Evolutionary conservation across 306 rosid species (phyloP), one percentile per base, ranked within the genome.

Genomic region (Quercus variabilis): DNA sequence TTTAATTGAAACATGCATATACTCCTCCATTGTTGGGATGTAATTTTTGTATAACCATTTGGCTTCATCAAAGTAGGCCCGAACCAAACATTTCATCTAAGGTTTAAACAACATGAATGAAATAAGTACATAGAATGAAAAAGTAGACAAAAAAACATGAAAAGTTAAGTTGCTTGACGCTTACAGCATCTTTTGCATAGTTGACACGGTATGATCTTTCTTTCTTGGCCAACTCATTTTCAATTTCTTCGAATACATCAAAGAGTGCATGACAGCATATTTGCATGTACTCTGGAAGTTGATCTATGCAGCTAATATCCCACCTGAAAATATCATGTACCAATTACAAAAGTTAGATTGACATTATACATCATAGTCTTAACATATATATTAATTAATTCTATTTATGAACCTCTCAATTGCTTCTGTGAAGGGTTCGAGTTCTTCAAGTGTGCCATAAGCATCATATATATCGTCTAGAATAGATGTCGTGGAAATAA

Each of bases 401-500:
- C 54, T 2, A 49, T 49, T 49, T 49, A 49, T 20, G n/a, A 25
- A 88, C 93, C 89, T 89, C 14, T 83, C 75, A 13, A 87, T 62
- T 69, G 88, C 92, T 17, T 60, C 14, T 1, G 87, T 89, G 23
- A 91, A 78, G 41, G 79, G 54, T 20, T 60, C 78, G 4, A 91
- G 79, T 6, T 91, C 96, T 23, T 88, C 89, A 10, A 84, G 17
- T n/a, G 90, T 84, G 4, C 91, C 93, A 70, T 76, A 86, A 2
- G 64, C 84, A 35, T 89, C 96, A 54, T 89, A 91, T 7, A 76
- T 76, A 58, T 87, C 91, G 75, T 89, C 90, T 38, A 91, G n/a
- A 0, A 77, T 41, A 3, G 90, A 64, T 28, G 52, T 11, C 19
- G 79, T 30, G 4, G 72, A 76, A 2, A 62, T 21, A 0, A 64